Base-by-base conservation (phyloP, 1,284 basidiomycete species). In the Pyrrhoderma lamaoense region DNA sequence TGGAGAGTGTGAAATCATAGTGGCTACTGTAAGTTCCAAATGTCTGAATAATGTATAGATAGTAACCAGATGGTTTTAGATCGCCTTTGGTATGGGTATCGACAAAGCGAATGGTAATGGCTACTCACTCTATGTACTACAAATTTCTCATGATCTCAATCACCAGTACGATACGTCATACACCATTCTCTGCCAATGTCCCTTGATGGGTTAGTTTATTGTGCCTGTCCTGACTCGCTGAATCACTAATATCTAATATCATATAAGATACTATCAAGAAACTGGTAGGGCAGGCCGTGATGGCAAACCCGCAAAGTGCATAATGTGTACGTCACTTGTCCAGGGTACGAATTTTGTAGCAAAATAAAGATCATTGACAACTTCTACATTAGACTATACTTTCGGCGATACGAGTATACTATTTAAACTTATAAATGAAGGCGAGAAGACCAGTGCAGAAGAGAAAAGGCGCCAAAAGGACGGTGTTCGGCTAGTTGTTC, bases 41-140 rank as follows among this genome's bases (percentile, higher is more conserved):
- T 8, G 27, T 16, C 5, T 9, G 46, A 53, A 14, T 3, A 19
- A 51, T 21, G 47, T 39, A 5, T 11, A 31, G 36, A 4, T 43
- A 37, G 49, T 45, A 31, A 52, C 42, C 50, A 42, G 45, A 40
- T 31, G 18, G 42, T 19, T 48, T 38, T 57, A 86, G 83, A 76
- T 91, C 58, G 91, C 91, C 0, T 98, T 98, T 64, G 95, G 95
- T 8, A 97, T 99, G 95, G 95, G 94, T 14, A 94, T 98, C 54
- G 93, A 98, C 69, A 97, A 97, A 64, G 69, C 83, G 0, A 79
- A 91, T 59, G 81, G 81, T 82, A 14, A 1, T 4, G 11, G 14
- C 37, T 18, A n/a, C 5, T 3, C 16, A 8, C n/a, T 42, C 23
- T n/a, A 37, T 48, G 5, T 35, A 52, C 40, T 53, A 49, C 16